phyloP scores from a whole-genome alignment of 228 moss, liverwort and hornwort species.

The Sphagnum magellanicum region DNA sequence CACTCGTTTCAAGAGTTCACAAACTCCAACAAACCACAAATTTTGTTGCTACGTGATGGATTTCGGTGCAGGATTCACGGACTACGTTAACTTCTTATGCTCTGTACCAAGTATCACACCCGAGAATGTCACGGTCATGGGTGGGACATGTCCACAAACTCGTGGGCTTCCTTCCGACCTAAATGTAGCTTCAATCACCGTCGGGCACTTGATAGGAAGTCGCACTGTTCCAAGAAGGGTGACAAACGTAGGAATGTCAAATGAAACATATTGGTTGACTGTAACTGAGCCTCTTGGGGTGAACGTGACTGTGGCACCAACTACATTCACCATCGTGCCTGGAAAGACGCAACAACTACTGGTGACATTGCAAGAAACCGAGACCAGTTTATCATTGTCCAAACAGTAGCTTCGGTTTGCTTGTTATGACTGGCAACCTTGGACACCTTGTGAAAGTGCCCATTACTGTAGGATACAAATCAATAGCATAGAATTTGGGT shows the following conservation, averaged over 20 bases:
- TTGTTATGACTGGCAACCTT: conserved; percentile 34
- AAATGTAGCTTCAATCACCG: conserved; percentile 55
- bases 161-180: conserved; percentile 50
- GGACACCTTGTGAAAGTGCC: conserved; percentile 51
- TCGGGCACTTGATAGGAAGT: conserved; percentile 25
- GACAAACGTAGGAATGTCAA: conserved; percentile 19
- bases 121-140: conserved; percentile 7
- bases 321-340: conserved; percentile 34
- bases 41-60: not conserved
- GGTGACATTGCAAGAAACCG: conserved; percentile 25
- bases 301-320: conserved; percentile 24
- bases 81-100: conserved; percentile 45
- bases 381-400: conserved; percentile 11
- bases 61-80: conserved; percentile 26
- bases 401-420: conserved; percentile 45
- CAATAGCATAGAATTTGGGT: not conserved
- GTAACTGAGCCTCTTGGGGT: conserved; percentile 19
- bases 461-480: conserved; percentile 33
- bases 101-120: conserved; percentile 9
- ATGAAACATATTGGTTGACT: conserved; percentile 30
- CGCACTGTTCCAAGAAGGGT: conserved; percentile 41
- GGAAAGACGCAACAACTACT: conserved; percentile 21
- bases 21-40: no score
- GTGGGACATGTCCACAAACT: conserved; percentile 14
- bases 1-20: no score